Evolutionary conservation across 2,329 filamentous ascomycete genomes (phyloP).

Genomic region (Aspergillus hortae): DNA sequence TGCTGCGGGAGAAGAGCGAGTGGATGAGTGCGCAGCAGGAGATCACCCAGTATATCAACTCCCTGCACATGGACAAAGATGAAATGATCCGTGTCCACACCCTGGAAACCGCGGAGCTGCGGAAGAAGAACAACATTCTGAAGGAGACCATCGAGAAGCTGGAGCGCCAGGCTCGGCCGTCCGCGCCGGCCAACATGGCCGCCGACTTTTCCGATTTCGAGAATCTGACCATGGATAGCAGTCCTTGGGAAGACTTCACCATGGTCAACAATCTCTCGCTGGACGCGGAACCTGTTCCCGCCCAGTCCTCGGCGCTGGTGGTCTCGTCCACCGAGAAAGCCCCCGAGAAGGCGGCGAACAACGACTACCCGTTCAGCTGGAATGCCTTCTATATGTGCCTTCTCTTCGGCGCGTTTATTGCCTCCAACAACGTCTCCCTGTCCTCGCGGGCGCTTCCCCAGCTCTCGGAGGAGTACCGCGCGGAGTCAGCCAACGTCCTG

Average conservation of each 20-base stretch:
- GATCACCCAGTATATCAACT: constrained; percentile 70
- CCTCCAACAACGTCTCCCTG: constrained; percentile 73
- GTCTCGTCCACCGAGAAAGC: constrained; percentile 40
- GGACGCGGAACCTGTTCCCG: constrained; percentile 35
- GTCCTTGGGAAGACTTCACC: constrained; percentile 76
- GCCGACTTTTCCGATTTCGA: constrained; percentile 79
- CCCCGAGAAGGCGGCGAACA: constrained; percentile 45
- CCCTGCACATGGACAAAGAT: constrained; percentile 80
- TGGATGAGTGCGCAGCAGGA: constrained; percentile 71
- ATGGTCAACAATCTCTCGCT: constrained; percentile 63
- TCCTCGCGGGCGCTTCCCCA: constrained; percentile 53
- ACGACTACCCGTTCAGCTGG: constrained; percentile 65
- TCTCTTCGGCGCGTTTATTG: constrained; percentile 91
- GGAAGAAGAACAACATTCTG: constrained; percentile 86
- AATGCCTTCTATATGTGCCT: constrained; percentile 88
- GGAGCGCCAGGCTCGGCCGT: constrained; percentile 35
- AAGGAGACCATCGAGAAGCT: constrained; percentile 58
- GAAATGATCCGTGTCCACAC: constrained; percentile 86
- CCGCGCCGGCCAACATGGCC: constrained; percentile 55
- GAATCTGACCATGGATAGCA: constrained; percentile 71
- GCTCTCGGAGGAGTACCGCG: constrained; percentile 46
- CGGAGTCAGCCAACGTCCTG: constrained; percentile 46
- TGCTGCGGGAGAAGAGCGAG: constrained; percentile 56
- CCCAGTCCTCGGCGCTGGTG: constrained; percentile 29
- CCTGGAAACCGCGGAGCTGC: constrained; percentile 82